phyloP scores from a whole-genome alignment of 169 alveolate species.

The Plasmodium chabaudi region DNA sequence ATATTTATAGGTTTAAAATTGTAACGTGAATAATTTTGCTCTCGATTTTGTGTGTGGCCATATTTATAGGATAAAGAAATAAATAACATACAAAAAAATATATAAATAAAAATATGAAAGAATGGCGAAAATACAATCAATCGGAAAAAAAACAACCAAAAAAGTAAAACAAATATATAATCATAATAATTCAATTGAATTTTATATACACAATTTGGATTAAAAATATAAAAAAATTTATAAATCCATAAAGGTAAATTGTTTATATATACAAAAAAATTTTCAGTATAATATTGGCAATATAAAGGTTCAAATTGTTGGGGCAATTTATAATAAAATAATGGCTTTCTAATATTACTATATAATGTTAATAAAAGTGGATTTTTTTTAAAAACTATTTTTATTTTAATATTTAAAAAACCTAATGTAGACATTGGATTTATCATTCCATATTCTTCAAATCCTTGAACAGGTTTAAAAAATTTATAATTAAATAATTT shows the following conservation, averaged over 20 bases:
- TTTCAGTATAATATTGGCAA: conserved; percentile 68
- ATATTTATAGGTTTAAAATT: conserved; percentile 20
- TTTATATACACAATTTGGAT: conserved; percentile 25
- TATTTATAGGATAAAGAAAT: conserved; percentile 65
- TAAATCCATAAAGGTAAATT: conserved; percentile 58
- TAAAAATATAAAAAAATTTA: conserved; percentile 65
- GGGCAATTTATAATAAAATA: conserved; percentile 79
- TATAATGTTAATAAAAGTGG: conserved; percentile 77
- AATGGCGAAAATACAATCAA: conserved; percentile 55
- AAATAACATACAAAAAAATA: conserved; percentile 65
- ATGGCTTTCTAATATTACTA: conserved; percentile 77
- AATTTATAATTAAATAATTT: conserved; percentile 81
- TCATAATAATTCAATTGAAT: conserved; percentile 48
- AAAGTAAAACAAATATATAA: conserved; percentile 36
- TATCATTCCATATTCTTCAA: conserved; percentile 84
- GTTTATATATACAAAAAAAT: conserved; percentile 41
- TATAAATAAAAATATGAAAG: conserved; percentile 32
- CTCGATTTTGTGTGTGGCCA: conserved; percentile 1
- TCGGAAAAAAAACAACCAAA: conserved; percentile 68
- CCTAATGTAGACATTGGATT: conserved; percentile 82
- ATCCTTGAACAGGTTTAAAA: conserved; percentile 82
- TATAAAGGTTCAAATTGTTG: conserved; percentile 81
- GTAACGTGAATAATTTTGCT: neutral
- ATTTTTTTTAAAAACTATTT: conserved; percentile 69
- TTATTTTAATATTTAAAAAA: conserved; percentile 78